Conservation (phyloP, 106 monocot genomes). For the Dioscorea alata region DNA sequence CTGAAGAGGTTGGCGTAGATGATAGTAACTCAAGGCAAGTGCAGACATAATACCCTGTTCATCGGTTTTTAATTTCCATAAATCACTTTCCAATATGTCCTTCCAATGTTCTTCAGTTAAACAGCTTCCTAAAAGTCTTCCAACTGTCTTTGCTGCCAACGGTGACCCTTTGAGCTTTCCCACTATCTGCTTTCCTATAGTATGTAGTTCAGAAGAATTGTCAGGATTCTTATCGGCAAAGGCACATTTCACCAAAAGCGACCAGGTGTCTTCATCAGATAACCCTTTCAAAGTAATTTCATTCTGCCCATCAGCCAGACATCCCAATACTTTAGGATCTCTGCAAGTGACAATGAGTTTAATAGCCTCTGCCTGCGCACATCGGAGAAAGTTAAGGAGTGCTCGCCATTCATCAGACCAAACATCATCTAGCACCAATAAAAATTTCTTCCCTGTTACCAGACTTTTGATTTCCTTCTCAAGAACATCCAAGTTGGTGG, state of each 20-base stretch:
- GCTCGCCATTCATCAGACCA: too few relatives aligned
- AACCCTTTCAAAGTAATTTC: too few relatives aligned
- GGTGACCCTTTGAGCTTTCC: conserved; percentile 24
- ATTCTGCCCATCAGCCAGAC: too few relatives aligned
- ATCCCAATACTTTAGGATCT: too few relatives aligned
- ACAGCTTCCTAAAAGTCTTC: not conserved
- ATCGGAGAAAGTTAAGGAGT: too few relatives aligned
- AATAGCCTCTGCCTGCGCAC: too few relatives aligned
- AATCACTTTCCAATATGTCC: conserved; percentile 5
- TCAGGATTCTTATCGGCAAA: not conserved
- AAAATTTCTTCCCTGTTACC: not conserved
- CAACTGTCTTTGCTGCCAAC: conserved; percentile 29
- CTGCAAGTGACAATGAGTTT: too few relatives aligned
- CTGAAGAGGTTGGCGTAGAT: not conserved
- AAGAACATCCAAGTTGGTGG: too few relatives aligned
- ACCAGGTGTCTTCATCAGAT: too few relatives aligned
- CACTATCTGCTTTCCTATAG: conserved; percentile 18
- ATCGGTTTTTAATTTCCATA: not conserved
- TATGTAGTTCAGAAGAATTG: not conserved
- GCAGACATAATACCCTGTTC: conserved; percentile 10
- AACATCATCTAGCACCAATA: conserved; percentile 8
- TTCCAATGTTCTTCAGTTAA: conserved; percentile 13
- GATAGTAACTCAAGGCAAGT: conserved; percentile 22
- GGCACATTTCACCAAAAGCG: too few relatives aligned
- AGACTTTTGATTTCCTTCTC: too few relatives aligned